phyloP scores from a whole-genome alignment of 2,329 filamentous ascomycete species.

The Penicillium sp. region DNA sequence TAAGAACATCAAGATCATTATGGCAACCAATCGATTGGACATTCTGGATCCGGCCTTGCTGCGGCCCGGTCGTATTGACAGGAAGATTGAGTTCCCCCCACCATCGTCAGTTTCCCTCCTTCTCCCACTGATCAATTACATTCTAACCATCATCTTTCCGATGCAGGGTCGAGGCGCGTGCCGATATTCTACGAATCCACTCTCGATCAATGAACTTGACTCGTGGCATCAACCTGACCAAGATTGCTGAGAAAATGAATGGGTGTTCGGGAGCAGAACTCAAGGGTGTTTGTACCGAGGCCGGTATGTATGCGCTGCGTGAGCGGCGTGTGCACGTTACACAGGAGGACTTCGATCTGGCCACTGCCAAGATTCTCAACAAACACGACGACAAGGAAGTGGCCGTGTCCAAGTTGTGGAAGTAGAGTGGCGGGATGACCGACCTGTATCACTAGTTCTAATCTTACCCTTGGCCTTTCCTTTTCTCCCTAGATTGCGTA shows the following conservation, averaged over 20 bases:
- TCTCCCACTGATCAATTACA: background rate
- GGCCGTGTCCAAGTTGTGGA: constrained; percentile 39
- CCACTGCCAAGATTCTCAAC: constrained; percentile 98
- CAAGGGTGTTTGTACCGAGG: constrained; percentile 98
- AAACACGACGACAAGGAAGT: constrained; percentile 97
- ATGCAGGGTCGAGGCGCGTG: constrained; percentile 77
- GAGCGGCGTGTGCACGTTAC: constrained; percentile 97
- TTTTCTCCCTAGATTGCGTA: background rate
- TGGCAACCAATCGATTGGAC: constrained; percentile 97
- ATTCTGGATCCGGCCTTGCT: constrained; percentile 94
- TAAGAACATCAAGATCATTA: constrained; percentile 99
- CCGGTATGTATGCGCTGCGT: constrained; percentile 95
- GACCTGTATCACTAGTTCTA: constrained; percentile 29
- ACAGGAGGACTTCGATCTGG: constrained; percentile 97
- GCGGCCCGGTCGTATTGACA: constrained; percentile 94
- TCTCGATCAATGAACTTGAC: constrained; percentile 98
- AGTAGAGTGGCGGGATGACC: constrained; percentile 24
- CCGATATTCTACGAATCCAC: constrained; percentile 97
- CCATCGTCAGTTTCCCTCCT: constrained; percentile 61
- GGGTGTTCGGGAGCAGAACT: constrained; percentile 96
- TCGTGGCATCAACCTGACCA: constrained; percentile 92
- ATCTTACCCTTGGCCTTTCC: constrained; percentile 10
- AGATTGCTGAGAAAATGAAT: constrained; percentile 99
- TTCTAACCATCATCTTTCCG: constrained; percentile 21
- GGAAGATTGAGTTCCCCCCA: constrained; percentile 98